These are phyloP conservation scores for Datura wrightii DNA, from an alignment of 257 asterid species.

Conservation along the genomic window DNA sequence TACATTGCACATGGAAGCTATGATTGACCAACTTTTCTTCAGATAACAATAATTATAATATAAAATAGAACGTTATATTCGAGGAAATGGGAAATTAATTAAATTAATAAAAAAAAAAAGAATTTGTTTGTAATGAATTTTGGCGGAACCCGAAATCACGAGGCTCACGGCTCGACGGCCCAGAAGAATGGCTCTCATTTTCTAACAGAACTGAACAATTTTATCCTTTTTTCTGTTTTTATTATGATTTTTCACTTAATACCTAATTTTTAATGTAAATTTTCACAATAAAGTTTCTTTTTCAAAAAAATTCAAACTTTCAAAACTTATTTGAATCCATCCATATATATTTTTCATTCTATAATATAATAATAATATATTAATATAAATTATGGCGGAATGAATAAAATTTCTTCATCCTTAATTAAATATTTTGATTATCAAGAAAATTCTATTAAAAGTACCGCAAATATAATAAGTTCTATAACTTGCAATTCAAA, in stretches of 20 bases:
- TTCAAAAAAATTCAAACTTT: background rate
- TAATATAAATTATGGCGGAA: too few species aligned
- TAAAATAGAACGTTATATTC: background rate
- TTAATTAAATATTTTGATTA: too few species aligned
- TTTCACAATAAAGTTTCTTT: background rate
- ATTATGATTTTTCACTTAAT: too few species aligned
- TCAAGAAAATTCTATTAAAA: too few species aligned
- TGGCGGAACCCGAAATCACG: conserved; percentile 44
- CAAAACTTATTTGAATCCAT: conserved; percentile 33
- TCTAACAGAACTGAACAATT: background rate
- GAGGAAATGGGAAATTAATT: background rate
- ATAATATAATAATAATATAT: too few species aligned
- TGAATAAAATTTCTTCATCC: too few species aligned
- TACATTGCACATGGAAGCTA: background rate
- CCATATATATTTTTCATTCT: background rate
- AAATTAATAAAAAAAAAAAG: background rate
- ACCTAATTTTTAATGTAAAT: background rate
- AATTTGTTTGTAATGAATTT: conserved; percentile 17
- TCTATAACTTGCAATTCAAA: too few species aligned
- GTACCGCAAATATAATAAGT: too few species aligned
- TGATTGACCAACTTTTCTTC: background rate
- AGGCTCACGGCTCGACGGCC: conserved; percentile 44
- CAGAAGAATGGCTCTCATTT: conserved; percentile 22
- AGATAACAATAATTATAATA: background rate
- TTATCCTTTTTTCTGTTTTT: background rate